Base-by-base conservation (phyloP, 805 yeast genomes). In the Kodamaea sagamina region DNA sequence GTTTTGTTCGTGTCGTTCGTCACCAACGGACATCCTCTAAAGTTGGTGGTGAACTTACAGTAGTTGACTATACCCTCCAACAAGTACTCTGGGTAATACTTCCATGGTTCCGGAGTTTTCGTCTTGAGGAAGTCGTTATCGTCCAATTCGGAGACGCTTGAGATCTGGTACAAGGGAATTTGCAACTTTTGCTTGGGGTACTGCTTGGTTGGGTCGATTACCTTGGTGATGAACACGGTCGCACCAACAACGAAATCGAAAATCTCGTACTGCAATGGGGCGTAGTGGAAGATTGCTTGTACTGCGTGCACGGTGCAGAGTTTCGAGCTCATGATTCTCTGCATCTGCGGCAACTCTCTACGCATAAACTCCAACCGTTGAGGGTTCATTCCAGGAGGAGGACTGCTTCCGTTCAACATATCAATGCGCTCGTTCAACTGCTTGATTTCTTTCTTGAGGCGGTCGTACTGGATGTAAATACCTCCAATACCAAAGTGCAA, bases 401-500 rank as follows among this genome's bases (percentile, higher is more conserved):
- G 43, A 35, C 47, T 44, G 28, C 53, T 54, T 29, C 63, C 64
- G 51, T 74, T 70, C 17, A 79, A 52, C 53, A 71, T 71, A 25
- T 71, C 74, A 18, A 81, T 62, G 47, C 77, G 71, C 49, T 77
- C 77, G 11, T 75, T 68, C 25, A 71, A 52, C 48, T 79, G 79
- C 36, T 75, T 73, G 36, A 77, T 63, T 46, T 72, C 68, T 22
- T 71, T 69, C 48, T 71, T 71, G 24, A 82, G 55, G 46, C 83
- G 78, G 34, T 78, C 81, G 47, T 80, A 78, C 36, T 60, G 61
- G 70, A 72, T 35, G 79, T 73, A 44, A 0, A 85, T 65, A 39
- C 97, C 98, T 17, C 95, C 95, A 32, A 88, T 68, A 32, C 98
- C 99, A 65, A 86, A 93, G 52, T 92, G 90, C 38, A 88, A 63